Evolutionary conservation across 2,329 filamentous ascomycete genomes (phyloP).

Genomic region (Aaosphaeria pasadenensis): DNA sequence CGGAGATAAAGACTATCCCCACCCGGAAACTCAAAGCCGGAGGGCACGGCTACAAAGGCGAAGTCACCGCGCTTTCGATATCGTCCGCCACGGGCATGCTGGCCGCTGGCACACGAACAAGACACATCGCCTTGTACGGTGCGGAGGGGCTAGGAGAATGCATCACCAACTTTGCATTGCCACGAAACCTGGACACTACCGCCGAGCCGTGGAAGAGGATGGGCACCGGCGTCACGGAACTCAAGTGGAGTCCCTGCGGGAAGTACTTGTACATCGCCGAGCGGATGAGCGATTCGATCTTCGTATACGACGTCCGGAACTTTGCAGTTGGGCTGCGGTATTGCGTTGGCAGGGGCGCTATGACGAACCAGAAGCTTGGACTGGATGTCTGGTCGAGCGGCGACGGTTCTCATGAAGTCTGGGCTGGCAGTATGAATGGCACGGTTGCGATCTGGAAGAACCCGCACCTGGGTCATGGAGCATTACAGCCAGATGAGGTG

Average conservation of each 20-base stretch:
- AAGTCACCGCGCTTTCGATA: conserved; percentile 52
- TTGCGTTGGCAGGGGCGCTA: conserved; percentile 42
- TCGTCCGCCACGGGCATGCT: conserved; percentile 44
- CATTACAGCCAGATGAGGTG: conserved; percentile 36
- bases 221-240: conserved; percentile 54
- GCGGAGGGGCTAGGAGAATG: conserved; percentile 47
- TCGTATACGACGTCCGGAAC: conserved; percentile 60
- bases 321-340: conserved; percentile 50
- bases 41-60: conserved; percentile 52
- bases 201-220: conserved; percentile 5
- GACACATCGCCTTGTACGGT: conserved; percentile 57
- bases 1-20: conserved; percentile 45
- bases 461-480: conserved; percentile 25
- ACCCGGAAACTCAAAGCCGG: conserved; percentile 17
- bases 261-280: conserved; percentile 59
- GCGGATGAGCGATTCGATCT: conserved; percentile 53
- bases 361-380: conserved; percentile 56
- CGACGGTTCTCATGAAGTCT: conserved; percentile 50
- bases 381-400: conserved; percentile 48
- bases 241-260: conserved; percentile 58
- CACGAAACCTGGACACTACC: conserved; percentile 8
- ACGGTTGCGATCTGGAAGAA: conserved; percentile 42
- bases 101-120: conserved; percentile 57
- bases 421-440: conserved; percentile 59
- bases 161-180: conserved; percentile 51